Base-by-base conservation (phyloP, 139 green algal genomes). In the Chlorella ohadii region DNA sequence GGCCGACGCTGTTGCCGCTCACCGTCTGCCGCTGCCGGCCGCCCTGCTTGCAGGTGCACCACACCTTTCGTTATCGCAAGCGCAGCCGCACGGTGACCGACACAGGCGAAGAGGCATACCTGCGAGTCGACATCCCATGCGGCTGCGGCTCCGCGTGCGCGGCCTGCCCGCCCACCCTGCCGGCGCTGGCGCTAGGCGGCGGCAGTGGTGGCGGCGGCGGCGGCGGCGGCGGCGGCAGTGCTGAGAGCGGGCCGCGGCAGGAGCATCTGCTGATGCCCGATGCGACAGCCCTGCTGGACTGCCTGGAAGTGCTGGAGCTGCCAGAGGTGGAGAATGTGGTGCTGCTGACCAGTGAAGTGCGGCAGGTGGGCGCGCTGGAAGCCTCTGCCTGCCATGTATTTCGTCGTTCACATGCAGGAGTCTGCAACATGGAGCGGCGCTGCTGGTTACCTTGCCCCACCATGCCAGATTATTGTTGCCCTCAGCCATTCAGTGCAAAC, bases 301-400 rank as follows among this genome's bases (percentile, higher is more conserved):
- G 86, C 28, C 73, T 93, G 66, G 89, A 94, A 33, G 22, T 94
- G 20, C 91, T 91, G 33, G 86, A 94, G 85, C 90, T 93, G 44
- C 79, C 88, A 4, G 79, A 88, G 28, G 65, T 90, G 6, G 61
- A 28, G 23, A 78, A 87, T 56, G 39, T 75, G 39, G 41, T 91
- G 27, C n/a, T 89, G 36, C 81, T 87, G 12, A 82, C 34, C 74
- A 91, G 87, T 39, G 84, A 82, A 33, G 7, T 89, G 31, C 66
- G 64, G 12, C 55, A 84, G 79, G 87, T 81, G 65, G 4, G 71
- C 25, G 3, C 5, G 59, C 22, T 6, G 20, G 59, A 3, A 2
- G 22, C 22, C 59, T 13, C 20, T 2, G 22, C 3, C 22, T 31
- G 59, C 23, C 2, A 6, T 28, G 20, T 31, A 6, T n/a, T n/a